phyloP scores from a whole-genome alignment of 768 basidiomycete species.

The Boletus coccyginus region DNA sequence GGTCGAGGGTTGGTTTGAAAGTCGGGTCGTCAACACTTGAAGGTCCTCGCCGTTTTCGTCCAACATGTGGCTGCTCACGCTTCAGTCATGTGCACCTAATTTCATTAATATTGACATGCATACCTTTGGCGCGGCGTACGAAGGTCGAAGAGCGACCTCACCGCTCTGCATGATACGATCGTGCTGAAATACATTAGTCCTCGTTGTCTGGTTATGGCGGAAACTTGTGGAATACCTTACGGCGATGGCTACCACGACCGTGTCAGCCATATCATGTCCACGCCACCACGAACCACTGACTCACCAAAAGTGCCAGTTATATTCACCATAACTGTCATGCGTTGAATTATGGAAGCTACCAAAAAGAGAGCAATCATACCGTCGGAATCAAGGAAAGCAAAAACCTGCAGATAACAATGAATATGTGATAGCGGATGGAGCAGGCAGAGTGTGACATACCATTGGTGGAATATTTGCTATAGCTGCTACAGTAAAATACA shows the following conservation, averaged over 20 bases:
- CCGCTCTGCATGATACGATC: conserved; percentile 14
- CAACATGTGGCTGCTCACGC: background rate
- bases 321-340: conserved; percentile 1
- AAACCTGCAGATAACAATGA: conserved; percentile 4
- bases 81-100: background rate
- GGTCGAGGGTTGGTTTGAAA: background rate
- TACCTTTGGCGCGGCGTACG: background rate
- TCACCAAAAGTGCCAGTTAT: conserved; percentile 2
- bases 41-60: background rate
- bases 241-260: background rate
- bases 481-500: conserved; percentile 14
- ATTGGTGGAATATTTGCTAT: conserved; percentile 8
- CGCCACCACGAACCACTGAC: background rate
- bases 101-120: background rate
- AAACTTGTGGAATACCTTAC: conserved; percentile 4
- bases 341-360: background rate
- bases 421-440: too few species aligned
- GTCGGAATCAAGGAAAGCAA: background rate
- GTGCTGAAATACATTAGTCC: conserved; percentile 3
- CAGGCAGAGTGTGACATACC: background rate
- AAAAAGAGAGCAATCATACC: conserved; percentile 1
- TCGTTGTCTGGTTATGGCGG: background rate
- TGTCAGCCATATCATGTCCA: background rate
- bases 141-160: conserved; percentile 13
- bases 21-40: conserved; percentile 3